Evolutionary conservation across 1,284 basidiomycete genomes (phyloP), one percentile per base, ranked within the genome.

Genomic region (Xerocomus minutiporus): DNA sequence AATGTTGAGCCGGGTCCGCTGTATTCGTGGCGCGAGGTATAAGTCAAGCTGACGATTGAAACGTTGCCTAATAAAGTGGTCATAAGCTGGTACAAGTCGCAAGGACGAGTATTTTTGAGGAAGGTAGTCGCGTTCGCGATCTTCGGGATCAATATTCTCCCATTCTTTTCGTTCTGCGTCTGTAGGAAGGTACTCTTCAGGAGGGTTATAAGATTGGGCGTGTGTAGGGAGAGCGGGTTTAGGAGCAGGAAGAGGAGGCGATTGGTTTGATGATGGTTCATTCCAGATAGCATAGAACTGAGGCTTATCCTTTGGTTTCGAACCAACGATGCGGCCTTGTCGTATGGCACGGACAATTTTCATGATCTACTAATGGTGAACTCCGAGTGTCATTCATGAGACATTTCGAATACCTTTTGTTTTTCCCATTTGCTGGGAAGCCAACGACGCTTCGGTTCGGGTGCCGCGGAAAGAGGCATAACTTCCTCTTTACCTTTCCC

Each of bases 371-470:
- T 38, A 35, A 23, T 39, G 53, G 46, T 59, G 38, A 64, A 47
- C 42, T 49, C 47, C 42, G 26, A 46, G 46, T 20, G 26, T 39
- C 38, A 34, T 42, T 35, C 15, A 25, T 4, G n/a, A 47, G n/a
- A 34, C 28, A 35, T 17, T 44, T n/a, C 9, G 43, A 26, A 44
- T 62, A 90, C 93, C 83, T 99, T 99, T 80, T 97, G 88, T 75
- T 98, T 97, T 75, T 99, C 97, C 97, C 97, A 99, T 78, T 97
- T 99, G 75, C 92, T 96, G 12, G 96, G 93, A 6, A 98, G 83
- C 84, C 96, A 99, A 50, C 97, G 83, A 49, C 93, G 82, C 74
- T 99, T 99, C 20, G 97, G 97, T 70, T 99, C 95, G 1, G 95
- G 93, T 15, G 91, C 89, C 38, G 84, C 85, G 29, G 88, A 91